Conservation (phyloP, 2,329 filamentous ascomycete species). For the Ilyonectria mors-panacis region DNA sequence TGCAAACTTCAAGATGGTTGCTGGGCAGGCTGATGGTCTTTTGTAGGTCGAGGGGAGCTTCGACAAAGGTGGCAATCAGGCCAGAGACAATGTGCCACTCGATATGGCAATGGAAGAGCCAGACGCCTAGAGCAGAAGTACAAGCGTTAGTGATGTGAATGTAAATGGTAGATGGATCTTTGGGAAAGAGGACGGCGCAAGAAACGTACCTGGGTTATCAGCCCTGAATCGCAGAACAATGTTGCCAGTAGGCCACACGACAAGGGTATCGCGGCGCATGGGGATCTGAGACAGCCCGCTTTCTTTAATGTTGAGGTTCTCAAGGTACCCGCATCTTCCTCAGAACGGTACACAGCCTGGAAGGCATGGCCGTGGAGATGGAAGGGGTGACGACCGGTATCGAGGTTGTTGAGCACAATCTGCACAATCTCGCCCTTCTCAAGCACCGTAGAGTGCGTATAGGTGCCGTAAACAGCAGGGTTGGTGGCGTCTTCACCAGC, state of each 20-base stretch:
- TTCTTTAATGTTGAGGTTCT: constrained; percentile 54
- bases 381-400: constrained; percentile 82
- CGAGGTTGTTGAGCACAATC: constrained; percentile 82
- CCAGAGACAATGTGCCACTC: constrained; percentile 82
- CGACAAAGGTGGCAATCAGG: constrained; percentile 75
- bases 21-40: constrained; percentile 72
- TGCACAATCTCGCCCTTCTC: constrained; percentile 77
- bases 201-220: constrained; percentile 73
- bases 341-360: constrained; percentile 75
- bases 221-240: constrained; percentile 77
- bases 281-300: constrained; percentile 69
- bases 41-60: constrained; percentile 76
- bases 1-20: constrained; percentile 72
- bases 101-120: constrained; percentile 86
- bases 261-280: constrained; percentile 78
- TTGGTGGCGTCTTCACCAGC: constrained; percentile 72
- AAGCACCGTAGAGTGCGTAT: constrained; percentile 78
- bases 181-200: not conserved
- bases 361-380: constrained; percentile 85
- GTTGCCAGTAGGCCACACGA: constrained; percentile 76
- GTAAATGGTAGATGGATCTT: not conserved
- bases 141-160: not conserved
- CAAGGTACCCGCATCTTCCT: constrained; percentile 70
- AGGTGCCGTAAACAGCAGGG: constrained; percentile 74
- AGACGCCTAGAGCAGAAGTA: constrained; percentile 62